Evolutionary conservation across 192 early-diverging fungal genomes (phyloP), one percentile per base, ranked within the genome.

Genomic region (Martensiomyces pterosporus): DNA sequence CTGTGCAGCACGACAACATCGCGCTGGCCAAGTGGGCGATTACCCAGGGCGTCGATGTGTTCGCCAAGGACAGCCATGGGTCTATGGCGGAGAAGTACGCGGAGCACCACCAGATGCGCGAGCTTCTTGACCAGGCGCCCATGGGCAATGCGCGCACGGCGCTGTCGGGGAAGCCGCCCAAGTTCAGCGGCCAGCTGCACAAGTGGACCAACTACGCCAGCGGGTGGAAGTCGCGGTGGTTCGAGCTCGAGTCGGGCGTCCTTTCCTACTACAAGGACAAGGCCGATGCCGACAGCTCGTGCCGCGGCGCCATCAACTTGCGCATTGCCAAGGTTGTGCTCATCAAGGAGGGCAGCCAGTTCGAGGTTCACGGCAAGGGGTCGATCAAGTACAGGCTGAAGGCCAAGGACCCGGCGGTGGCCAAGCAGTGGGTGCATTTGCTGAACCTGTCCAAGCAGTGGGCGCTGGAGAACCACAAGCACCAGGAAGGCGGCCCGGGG

Each of bases 151-250:
- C 74, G 19, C 66, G 76, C 26, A 57, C 79, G 21, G 68, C 75
- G 1, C 68, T 77, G 1, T 66, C 75, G 17, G 85, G 78, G 16
- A 67, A 70, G 22, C 71, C 85, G 23, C 87, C 87, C 9, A 69
- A 68, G 36, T 43, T 68, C 40, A 64, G 61, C 29, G 65, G 66
- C 45, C 45, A 55, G 25, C 78, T 93, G 38, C 58, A 79, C 62
- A 93, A 93, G 58, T 93, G 88, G 88, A 89, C 85, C 45, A 93
- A 93, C 73, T 89, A 88, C 63, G 82, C 86, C 9, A 61, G 78
- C 36, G 88, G 91, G 33, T 93, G 87, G 76, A 84, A 87, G 52
- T 59, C 75, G 32, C 72, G 88, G 24, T 91, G 86, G 79, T 91
- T 91, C 58, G 86, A 86, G 8, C 75, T 93, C 1, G 87, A 90